phyloP scores from a whole-genome alignment of 2,329 filamentous ascomycete species.

The Ophiocordyceps robertsii region DNA sequence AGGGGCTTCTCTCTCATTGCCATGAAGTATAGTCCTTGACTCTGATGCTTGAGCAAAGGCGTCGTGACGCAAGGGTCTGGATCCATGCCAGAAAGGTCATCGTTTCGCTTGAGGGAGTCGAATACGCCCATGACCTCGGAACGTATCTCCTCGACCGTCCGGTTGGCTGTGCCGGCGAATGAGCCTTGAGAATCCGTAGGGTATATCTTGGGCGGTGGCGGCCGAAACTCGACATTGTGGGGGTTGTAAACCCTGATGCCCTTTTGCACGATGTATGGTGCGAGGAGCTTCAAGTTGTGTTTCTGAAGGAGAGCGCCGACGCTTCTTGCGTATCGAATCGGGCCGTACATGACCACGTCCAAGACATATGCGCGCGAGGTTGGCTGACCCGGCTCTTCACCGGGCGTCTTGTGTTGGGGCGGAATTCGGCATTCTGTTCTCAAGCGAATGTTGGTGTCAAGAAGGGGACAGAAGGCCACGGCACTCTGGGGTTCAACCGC shows the following conservation, averaged over 20 bases:
- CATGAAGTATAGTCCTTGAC: constrained; percentile 84
- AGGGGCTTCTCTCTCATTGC: constrained; percentile 57
- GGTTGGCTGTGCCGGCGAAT: constrained; percentile 21
- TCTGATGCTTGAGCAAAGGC: constrained; percentile 70
- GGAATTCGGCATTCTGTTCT: constrained; percentile 61
- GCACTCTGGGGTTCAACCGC: constrained; percentile 58
- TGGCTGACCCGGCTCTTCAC: constrained; percentile 50
- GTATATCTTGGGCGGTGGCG: constrained; percentile 22
- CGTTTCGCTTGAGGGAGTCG: constrained; percentile 63
- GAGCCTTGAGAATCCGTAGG: constrained; percentile 14
- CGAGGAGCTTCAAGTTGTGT: constrained; percentile 52
- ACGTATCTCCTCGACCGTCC: constrained; percentile 76
- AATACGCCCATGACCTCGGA: constrained; percentile 79
- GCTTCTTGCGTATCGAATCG: constrained; percentile 46
- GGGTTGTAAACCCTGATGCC: constrained; percentile 68
- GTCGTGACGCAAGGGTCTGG: constrained; percentile 49
- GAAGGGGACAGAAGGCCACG: constrained; percentile 52
- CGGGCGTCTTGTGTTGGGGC: constrained; percentile 44
- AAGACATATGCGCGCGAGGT: constrained; percentile 50
- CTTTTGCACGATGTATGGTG: constrained; percentile 50
- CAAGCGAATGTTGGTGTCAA: constrained; percentile 56
- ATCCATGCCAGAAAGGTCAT: constrained; percentile 64
- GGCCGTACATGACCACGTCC: constrained; percentile 69
- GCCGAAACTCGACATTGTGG: constrained; percentile 41
- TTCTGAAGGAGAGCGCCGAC: constrained; percentile 55